phyloP scores from a whole-genome alignment of 2,329 filamentous ascomycete genomes.

The Talaromyces marneffei region DNA sequence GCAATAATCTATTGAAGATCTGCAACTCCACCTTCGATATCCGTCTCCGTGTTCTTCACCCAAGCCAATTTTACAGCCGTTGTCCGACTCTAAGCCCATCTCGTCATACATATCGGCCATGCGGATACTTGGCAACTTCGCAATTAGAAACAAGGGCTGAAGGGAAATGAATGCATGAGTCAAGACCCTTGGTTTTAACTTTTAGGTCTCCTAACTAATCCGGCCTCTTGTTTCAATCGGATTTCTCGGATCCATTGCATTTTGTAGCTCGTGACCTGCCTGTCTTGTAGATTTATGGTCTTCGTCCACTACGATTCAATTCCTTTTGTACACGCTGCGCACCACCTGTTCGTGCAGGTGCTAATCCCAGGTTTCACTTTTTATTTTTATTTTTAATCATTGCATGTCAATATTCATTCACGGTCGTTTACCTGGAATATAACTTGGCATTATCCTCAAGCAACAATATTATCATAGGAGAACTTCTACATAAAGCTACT shows the following conservation, averaged over 20 bases:
- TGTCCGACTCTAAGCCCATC: not conserved
- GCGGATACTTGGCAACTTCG: not conserved
- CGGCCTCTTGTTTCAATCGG: not conserved
- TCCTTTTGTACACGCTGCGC: not conserved
- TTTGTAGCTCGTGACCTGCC: not conserved
- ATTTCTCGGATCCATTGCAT: not conserved
- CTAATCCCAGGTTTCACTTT: not conserved
- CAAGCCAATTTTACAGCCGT: not conserved
- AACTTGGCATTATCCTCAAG: not conserved
- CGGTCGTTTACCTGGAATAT: not conserved
- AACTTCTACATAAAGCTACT: not conserved
- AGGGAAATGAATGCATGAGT: not conserved
- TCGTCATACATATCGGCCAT: not conserved
- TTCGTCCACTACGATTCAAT: not conserved
- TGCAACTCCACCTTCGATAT: not conserved
- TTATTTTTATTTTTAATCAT: not conserved
- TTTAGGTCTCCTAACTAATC: not conserved
- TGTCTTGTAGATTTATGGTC: not conserved
- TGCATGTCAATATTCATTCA: not conserved
- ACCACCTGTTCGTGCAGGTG: not conserved
- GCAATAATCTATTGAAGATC: conserved; percentile 1
- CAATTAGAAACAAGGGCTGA: not conserved
- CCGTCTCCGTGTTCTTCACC: not conserved
- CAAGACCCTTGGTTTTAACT: not conserved
- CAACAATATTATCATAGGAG: not conserved